phyloP scores from a whole-genome alignment of 441 rosid genomes.

The Gossypium laxum region DNA sequence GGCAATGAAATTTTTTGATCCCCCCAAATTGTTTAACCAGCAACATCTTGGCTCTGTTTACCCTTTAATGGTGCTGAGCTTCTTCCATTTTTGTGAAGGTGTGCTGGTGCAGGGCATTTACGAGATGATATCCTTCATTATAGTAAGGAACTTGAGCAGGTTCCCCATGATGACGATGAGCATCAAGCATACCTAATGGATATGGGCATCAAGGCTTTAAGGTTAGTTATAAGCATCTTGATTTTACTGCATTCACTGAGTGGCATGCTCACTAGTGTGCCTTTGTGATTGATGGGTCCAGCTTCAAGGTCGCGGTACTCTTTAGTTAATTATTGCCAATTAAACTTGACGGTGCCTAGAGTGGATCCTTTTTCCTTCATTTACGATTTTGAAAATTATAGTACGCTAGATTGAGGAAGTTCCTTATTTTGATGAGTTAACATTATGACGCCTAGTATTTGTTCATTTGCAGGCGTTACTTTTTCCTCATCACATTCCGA shows the following conservation, averaged over 20 bases:
- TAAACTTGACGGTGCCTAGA: neutral
- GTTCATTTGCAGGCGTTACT: constrained; percentile 67
- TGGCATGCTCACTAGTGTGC: neutral
- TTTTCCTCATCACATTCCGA: constrained; percentile 74
- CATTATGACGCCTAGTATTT: neutral
- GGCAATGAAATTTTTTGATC: neutral
- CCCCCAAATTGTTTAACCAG: constrained; percentile 3
- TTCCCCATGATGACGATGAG: constrained; percentile 47
- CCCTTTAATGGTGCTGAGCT: constrained; percentile 16
- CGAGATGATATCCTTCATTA: constrained; percentile 69
- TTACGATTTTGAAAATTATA: neutral
- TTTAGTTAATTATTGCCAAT: neutral
- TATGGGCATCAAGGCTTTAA: constrained; percentile 77
- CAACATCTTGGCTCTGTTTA: neutral
- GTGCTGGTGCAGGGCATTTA: constrained; percentile 92
- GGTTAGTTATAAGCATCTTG: constrained; percentile 37
- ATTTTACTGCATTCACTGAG: neutral
- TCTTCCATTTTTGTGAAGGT: constrained; percentile 33
- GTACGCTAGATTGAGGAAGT: neutral
- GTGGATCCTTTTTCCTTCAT: neutral
- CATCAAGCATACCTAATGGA: constrained; percentile 59
- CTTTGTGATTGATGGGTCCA: neutral
- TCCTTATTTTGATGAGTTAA: neutral
- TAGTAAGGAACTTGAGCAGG: constrained; percentile 52
- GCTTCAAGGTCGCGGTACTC: neutral